Conservation (phyloP, 352 stramenopile species). For the Globisporangium yorkense region DNA sequence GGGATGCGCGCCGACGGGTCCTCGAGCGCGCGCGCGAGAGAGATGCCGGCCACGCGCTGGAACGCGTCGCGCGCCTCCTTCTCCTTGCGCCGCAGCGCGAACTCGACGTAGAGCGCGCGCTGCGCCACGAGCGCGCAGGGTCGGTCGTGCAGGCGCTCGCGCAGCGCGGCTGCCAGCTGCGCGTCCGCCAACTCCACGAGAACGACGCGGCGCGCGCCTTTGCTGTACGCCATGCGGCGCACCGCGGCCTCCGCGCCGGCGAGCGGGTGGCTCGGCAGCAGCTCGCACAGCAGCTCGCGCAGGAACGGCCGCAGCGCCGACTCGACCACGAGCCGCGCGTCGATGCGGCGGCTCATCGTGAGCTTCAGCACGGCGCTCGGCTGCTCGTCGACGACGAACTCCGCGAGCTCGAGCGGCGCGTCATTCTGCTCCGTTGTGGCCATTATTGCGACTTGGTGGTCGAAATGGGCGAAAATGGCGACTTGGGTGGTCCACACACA, state of each 20-base stretch:
- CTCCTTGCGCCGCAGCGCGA: conserved; percentile 53
- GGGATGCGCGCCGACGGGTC: conserved; percentile 45
- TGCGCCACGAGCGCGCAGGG: conserved; percentile 45
- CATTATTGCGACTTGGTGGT: not conserved
- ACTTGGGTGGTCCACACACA: no score
- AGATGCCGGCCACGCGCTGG: conserved; percentile 47
- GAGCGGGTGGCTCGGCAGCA: conserved; percentile 1
- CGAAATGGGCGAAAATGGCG: not conserved
- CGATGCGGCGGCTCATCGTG: conserved; percentile 69
- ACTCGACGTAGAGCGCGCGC: conserved; percentile 72
- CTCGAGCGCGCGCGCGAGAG: conserved; percentile 29
- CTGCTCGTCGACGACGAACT: conserved; percentile 46
- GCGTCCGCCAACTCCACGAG: conserved; percentile 29
- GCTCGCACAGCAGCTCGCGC: conserved; percentile 3
- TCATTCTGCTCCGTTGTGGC: not conserved
- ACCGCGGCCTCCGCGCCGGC: conserved; percentile 16
- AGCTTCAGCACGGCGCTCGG: conserved; percentile 57
- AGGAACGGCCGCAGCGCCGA: conserved; percentile 48
- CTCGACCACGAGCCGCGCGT: conserved; percentile 40
- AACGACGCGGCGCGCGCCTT: conserved; percentile 44
- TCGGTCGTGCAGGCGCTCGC: conserved; percentile 46
- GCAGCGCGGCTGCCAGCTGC: conserved; percentile 18
- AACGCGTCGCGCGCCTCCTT: conserved; percentile 64
- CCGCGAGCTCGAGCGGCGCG: conserved; percentile 15
- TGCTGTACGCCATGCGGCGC: conserved; percentile 47